phyloP scores from a whole-genome alignment of 768 basidiomycete genomes.

The Termitomyces sp. region DNA sequence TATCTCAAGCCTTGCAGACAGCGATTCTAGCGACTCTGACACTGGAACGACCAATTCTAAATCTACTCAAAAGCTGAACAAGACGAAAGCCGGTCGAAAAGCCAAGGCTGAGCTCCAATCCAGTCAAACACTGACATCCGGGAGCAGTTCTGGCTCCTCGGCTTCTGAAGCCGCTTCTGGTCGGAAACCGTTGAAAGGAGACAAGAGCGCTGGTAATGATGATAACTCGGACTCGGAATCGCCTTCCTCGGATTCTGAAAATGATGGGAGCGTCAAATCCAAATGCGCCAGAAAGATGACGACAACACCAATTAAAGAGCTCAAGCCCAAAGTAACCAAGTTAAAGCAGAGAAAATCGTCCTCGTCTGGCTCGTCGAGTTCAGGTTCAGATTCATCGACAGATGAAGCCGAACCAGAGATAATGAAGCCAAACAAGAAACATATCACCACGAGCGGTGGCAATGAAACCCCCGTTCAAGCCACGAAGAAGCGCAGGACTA shows the following conservation, averaged over 20 bases:
- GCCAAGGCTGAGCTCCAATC: conserved; percentile 10
- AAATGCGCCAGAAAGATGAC: background rate
- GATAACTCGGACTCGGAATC: conserved; percentile 15
- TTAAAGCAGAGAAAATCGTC: background rate
- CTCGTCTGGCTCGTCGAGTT: conserved; percentile 8
- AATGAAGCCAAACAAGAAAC: background rate
- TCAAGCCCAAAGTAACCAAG: conserved; percentile 1
- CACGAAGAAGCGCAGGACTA: conserved; percentile 58
- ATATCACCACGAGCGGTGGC: background rate
- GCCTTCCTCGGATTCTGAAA: conserved; percentile 4
- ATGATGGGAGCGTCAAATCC: background rate
- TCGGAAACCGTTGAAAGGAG: conserved; percentile 1
- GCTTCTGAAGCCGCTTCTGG: conserved; percentile 2
- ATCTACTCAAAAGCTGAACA: conserved; percentile 6
- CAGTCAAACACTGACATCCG: conserved; percentile 17
- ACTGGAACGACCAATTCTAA: background rate
- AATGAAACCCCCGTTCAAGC: conserved; percentile 30
- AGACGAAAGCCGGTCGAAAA: conserved; percentile 1
- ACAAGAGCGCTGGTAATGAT: conserved; percentile 1
- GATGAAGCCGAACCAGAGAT: conserved; percentile 2
- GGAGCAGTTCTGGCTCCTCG: conserved; percentile 6
- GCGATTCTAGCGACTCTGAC: conserved; percentile 30
- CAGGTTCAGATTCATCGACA: conserved; percentile 19
- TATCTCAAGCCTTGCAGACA: conserved; percentile 18
- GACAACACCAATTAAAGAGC: conserved; percentile 3